Base-by-base conservation (phyloP, 129 eudicot genomes). In the Flaveria linearis region DNA sequence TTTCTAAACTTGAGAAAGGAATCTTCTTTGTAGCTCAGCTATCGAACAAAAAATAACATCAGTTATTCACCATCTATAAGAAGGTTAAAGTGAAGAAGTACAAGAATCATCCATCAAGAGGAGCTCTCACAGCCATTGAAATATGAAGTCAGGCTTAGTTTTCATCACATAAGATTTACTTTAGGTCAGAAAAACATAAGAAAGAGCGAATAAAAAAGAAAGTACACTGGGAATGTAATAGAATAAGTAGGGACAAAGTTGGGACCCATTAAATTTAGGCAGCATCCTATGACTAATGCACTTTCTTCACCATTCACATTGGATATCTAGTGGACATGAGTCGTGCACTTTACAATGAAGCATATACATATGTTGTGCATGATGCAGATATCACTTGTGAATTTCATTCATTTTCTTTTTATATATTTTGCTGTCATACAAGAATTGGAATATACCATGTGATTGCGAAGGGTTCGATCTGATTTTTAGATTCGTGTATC, bases 1-100 rank as follows among this genome's bases (percentile, higher is more conserved):
- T 94, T 86, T 77, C 97, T 80, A 84, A 95, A 85, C 83, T 87
- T 95, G 15, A 18, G 62, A 83, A 91, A 95, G 41, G 81, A 86
- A 60, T 86, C 78, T 86, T 81, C 92, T 56, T 73, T 71, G 73
- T 87, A 87, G 76, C 41, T 82, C 88, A 79, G 85, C 91, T 87
- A 74, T 16, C 47, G 3, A 30, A 26, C 30, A 26, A 26, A 74
- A 8, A 60, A 53, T 47, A 75, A 43, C 9, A 61, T 28, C 15
- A 77, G 14, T 36, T 76, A 76, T 36, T 68, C 11, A 14, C 55
- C 43, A 72, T 30, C 18, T 52, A 30, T 30, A 72, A 30, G 8
- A 68, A 56, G 47, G 60, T 68, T 41, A 13, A 36, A 42, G 57
- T 68, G 36, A 69, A 75, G 47, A 76, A 10, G 11, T 63, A 49